These are phyloP conservation scores for Chrysosporium queenslandicum DNA, from an alignment of 2,329 filamentous ascomycete genomes.

Conservation along the genomic window DNA sequence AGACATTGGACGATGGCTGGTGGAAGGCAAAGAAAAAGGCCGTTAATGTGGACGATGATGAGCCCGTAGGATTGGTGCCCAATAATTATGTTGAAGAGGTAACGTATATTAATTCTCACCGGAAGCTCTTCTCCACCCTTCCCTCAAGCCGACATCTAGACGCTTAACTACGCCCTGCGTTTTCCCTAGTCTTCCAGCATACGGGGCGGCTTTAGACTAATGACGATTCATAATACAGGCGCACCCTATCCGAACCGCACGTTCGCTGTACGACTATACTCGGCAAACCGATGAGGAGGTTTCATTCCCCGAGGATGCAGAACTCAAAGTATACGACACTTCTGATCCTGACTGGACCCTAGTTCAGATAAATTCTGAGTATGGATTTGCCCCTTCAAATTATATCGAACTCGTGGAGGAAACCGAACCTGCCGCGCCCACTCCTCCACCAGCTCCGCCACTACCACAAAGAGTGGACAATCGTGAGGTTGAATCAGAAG, in stretches of 20 bases:
- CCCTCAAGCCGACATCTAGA: background rate
- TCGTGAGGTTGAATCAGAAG: constrained; percentile 38
- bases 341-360: constrained; percentile 95
- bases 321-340: constrained; percentile 74
- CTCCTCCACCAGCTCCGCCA: constrained; percentile 25
- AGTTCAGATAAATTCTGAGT: constrained; percentile 73
- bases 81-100: constrained; percentile 95
- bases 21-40: constrained; percentile 95
- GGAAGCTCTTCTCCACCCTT: background rate
- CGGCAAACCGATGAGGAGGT: constrained; percentile 96
- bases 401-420: constrained; percentile 67
- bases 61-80: constrained; percentile 80
- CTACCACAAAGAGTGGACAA: constrained; percentile 21
- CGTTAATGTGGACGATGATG: constrained; percentile 71
- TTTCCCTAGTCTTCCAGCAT: background rate
- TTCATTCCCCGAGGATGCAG: constrained; percentile 82
- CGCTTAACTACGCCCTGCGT: background rate
- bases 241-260: constrained; percentile 58
- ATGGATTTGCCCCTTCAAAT: constrained; percentile 89
- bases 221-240: constrained; percentile 40
- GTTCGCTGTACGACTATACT: constrained; percentile 95
- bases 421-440: constrained; percentile 28
- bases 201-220: background rate
- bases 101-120: constrained; percentile 25
- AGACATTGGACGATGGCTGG: constrained; percentile 71